Evolutionary conservation across 345 rosid species (phyloP), one percentile per base, ranked within the genome.

Genomic region (Brassica nigra): DNA sequence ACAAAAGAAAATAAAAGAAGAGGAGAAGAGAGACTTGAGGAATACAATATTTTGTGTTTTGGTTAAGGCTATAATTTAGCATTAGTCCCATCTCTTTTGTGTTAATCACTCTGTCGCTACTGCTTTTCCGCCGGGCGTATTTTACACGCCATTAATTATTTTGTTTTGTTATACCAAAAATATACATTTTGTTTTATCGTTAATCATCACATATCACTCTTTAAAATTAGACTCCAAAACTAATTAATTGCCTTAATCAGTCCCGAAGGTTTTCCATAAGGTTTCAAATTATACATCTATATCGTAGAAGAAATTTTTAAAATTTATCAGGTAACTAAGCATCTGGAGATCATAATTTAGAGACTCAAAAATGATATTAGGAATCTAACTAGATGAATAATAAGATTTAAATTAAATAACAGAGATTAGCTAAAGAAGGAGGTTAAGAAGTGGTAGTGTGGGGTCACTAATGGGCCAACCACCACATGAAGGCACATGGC

Each of bases 401-500:
- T 2, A 66, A 39, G 4, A 15, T 16, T 9, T 29, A 30, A 55
- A 42, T 63, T 42, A 42, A 30, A 12, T 59, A 27, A 3, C 8
- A 66, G 23, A 23, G 33, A 71, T 52, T 49, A 64, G 39, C 57
- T 59, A 66, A 70, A 66, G 15, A 76, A 49, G 66, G 71, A 47
- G 73, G 36, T 52, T 68, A 74, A 64, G 77, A 65, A 64, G 75
- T 70, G 59, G 65, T 59, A 73, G 15, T 62, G 70, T 78, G 82
- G 82, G 63, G 39, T 69, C 77, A 58, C 14, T 8, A 44, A 78
- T 78, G 76, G 82, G 79, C 82, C 82, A 78, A 82, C 85, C 70
- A 78, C 82, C 85, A 82, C 82, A 82, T 82, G 85, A 78, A 73
- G 44, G 85, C 85, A 82, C 85, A 82, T 82, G 85, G 85, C 82